A percentile compares a stretch with the other conserved stretches of the same genome.
Evolutionary conservation across 1,139 yeast genomes (phyloP).

Genomic region (Kurtzmaniella quercitrusa): DNA sequence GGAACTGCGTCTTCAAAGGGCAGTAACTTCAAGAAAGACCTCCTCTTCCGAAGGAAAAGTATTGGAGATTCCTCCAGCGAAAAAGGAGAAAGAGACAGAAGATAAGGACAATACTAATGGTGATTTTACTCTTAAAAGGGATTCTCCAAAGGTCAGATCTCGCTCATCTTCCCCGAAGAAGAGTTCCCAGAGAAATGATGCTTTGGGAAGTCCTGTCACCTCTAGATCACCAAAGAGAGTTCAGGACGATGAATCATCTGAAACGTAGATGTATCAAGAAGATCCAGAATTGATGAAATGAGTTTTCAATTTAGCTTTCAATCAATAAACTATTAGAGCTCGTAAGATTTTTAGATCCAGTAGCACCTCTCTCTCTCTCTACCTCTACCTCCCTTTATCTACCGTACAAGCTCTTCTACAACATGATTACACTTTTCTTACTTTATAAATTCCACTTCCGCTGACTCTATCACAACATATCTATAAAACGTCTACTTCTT

Average conservation of each 20-base stretch:
- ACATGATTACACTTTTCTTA: background rate
- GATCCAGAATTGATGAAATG: too few species aligned
- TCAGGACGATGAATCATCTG: conserved; percentile 6
- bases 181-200: conserved; percentile 5
- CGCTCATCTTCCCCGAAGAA: conserved; percentile 1
- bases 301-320: too few species aligned
- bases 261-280: background rate
- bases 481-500: background rate
- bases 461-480: background rate
- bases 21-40: conserved; percentile 15
- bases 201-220: conserved; percentile 17
- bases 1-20: conserved; percentile 29
- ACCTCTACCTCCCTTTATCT: too few species aligned
- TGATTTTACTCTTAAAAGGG: background rate
- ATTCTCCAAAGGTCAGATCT: conserved; percentile 1
- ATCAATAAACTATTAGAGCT: too few species aligned
- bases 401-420: background rate
- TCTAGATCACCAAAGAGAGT: conserved; percentile 30
- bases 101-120: background rate
- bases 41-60: background rate
- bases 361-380: too few species aligned
- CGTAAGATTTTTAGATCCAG: too few species aligned
- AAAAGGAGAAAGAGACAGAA: conserved; percentile 2
- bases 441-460: background rate
- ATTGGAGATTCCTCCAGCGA: background rate